Conservation (phyloP, 176 grass and related monocot genomes). For the Oryza brachyantha region DNA sequence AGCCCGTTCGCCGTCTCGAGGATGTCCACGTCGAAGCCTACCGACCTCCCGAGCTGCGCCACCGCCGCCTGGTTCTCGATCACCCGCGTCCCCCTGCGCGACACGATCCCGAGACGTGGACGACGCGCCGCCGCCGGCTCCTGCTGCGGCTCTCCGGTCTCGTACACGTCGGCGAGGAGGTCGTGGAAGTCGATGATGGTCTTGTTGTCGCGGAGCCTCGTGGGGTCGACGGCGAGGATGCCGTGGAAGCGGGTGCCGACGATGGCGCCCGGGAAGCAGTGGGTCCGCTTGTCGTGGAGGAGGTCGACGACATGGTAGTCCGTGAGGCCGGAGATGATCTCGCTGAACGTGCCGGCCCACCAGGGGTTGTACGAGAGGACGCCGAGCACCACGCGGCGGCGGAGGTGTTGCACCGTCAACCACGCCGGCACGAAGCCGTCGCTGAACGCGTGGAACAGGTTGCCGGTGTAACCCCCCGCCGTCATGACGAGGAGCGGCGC, state of each 20-base stretch:
- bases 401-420: slow-evolving; percentile 67
- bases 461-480: slow-evolving; percentile 62
- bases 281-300: slow-evolving; percentile 46
- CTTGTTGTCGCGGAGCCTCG: slow-evolving; percentile 27
- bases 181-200: slow-evolving; percentile 47
- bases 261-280: slow-evolving; percentile 67
- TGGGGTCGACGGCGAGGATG: slow-evolving; percentile 41
- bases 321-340: slow-evolving; percentile 48
- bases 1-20: slow-evolving; percentile 36
- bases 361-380: slow-evolving; percentile 57
- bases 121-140: background rate
- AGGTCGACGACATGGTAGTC: slow-evolving; percentile 48
- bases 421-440: slow-evolving; percentile 63
- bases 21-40: slow-evolving; percentile 58
- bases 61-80: slow-evolving; percentile 66
- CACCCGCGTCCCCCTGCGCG: slow-evolving; percentile 53
- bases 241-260: slow-evolving; percentile 60
- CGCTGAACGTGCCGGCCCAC: slow-evolving; percentile 56
- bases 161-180: slow-evolving; percentile 40
- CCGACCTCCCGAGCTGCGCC: background rate
- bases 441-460: slow-evolving; percentile 73
- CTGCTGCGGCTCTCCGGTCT: background rate
- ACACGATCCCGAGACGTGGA: slow-evolving; percentile 51
- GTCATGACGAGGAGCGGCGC: slow-evolving; percentile 55
- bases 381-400: slow-evolving; percentile 42